phyloP scores from a whole-genome alignment of 805 yeast genomes.

The Candida oleophila region DNA sequence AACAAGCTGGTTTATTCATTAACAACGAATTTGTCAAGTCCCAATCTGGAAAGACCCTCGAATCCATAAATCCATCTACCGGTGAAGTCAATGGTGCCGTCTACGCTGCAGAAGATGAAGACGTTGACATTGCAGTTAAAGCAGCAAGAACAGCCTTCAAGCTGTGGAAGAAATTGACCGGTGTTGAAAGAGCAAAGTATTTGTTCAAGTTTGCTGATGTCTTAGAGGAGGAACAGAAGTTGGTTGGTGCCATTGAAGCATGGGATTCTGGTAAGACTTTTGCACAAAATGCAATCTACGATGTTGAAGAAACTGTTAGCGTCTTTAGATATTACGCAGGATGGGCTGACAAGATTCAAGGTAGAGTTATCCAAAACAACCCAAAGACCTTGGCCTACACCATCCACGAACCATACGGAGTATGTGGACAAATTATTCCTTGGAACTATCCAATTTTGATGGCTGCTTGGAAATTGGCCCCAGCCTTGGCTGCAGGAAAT shows the following conservation, averaged over 20 bases:
- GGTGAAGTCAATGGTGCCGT: slow-evolving; percentile 43
- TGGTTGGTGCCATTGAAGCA: slow-evolving; percentile 40
- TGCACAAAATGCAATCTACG: slow-evolving; percentile 47
- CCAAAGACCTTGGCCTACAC: slow-evolving; percentile 62
- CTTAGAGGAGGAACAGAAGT: slow-evolving; percentile 31
- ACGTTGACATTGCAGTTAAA: slow-evolving; percentile 41
- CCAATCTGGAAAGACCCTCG: slow-evolving; percentile 33
- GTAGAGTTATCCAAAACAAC: slow-evolving; percentile 43
- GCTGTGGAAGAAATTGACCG: slow-evolving; percentile 48
- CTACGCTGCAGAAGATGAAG: slow-evolving; percentile 41
- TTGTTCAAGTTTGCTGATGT: slow-evolving; percentile 38
- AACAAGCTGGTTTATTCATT: slow-evolving; percentile 62
- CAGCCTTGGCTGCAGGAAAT: slow-evolving; percentile 81
- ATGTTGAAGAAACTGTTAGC: slow-evolving; percentile 45
- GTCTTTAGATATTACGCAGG: slow-evolving; percentile 57
- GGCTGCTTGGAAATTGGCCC: slow-evolving; percentile 82
- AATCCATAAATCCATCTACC: slow-evolving; percentile 43
- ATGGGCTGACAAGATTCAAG: slow-evolving; percentile 59
- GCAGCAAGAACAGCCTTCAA: slow-evolving; percentile 39
- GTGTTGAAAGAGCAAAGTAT: slow-evolving; percentile 38
- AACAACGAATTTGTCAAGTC: slow-evolving; percentile 43
- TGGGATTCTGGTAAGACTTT: slow-evolving; percentile 51
- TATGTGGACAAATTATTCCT: slow-evolving; percentile 47
- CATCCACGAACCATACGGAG: slow-evolving; percentile 55
- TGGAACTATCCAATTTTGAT: slow-evolving; percentile 53